Conservation (phyloP, 257 asterid genomes). For the Ocimum tenuiflorum region DNA sequence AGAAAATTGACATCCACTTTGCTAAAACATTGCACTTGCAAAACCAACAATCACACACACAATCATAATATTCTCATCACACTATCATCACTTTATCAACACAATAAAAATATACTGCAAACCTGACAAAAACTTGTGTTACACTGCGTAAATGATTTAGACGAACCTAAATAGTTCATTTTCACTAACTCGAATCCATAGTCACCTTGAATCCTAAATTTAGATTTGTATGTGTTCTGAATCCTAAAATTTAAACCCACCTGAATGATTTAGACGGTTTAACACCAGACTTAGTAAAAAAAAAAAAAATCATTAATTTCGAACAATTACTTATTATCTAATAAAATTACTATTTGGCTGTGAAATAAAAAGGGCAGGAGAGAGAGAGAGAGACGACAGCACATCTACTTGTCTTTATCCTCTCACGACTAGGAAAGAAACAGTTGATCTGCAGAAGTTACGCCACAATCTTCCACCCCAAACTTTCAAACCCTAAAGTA, state of each 20-base stretch:
- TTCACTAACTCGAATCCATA: too few relatives aligned
- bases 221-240: too few relatives aligned
- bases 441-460: constrained; percentile 47
- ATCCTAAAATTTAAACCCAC: too few relatives aligned
- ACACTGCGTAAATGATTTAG: too few relatives aligned
- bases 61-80: neutral
- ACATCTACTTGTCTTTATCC: constrained; percentile 32
- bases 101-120: neutral
- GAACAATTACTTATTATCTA: too few relatives aligned
- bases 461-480: constrained; percentile 36
- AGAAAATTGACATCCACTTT: neutral
- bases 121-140: too few relatives aligned
- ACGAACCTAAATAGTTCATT: too few relatives aligned
- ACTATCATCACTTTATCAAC: neutral
- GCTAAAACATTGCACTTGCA: neutral
- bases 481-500: constrained; percentile 38
- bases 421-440: constrained; percentile 19
- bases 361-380: neutral
- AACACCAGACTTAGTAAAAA: too few relatives aligned
- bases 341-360: neutral
- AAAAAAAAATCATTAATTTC: too few relatives aligned
- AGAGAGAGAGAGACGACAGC: constrained; percentile 1
- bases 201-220: too few relatives aligned
- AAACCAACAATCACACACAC: neutral
- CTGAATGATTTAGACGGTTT: too few relatives aligned